Evolutionary conservation across 495 filamentous ascomycete genomes (phyloP).

Genomic region (Cudoniella acicularis): DNA sequence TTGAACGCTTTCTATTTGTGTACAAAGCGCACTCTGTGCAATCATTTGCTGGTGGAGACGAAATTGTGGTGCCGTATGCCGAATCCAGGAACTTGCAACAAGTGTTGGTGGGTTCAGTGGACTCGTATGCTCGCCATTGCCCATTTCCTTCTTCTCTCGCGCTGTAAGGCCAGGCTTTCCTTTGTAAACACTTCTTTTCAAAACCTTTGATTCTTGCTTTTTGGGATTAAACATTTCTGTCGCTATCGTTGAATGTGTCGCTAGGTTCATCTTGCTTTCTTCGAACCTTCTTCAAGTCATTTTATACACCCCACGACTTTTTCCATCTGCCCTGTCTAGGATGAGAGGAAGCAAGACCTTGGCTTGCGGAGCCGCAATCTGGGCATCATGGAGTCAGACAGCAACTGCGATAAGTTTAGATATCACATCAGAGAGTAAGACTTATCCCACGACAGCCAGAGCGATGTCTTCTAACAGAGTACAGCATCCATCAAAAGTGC

Average conservation of each 20-base stretch:
- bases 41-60: not conserved
- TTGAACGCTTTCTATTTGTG: not conserved
- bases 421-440: constrained; percentile 12
- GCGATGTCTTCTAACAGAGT: not conserved
- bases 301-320: not conserved
- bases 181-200: not conserved
- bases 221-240: not conserved
- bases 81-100: not conserved
- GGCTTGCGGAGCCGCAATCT: constrained; percentile 12
- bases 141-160: not conserved
- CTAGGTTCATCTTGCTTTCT: not conserved
- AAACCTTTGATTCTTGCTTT: no score
- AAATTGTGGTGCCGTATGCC: not conserved
- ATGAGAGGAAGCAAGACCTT: constrained; percentile 14
- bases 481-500: constrained; percentile 57
- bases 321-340: not conserved
- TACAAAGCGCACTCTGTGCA: not conserved
- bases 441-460: not conserved
- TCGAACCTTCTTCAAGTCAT: not conserved
- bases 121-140: not conserved
- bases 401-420: constrained; percentile 14
- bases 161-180: not conserved
- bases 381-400: constrained; percentile 10
- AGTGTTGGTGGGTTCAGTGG: not conserved
- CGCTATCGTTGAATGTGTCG: not conserved